Evolutionary conservation across 1,284 basidiomycete species (phyloP), one percentile per base, ranked within the genome.

Genomic region (Austroboletus rostrupii): DNA sequence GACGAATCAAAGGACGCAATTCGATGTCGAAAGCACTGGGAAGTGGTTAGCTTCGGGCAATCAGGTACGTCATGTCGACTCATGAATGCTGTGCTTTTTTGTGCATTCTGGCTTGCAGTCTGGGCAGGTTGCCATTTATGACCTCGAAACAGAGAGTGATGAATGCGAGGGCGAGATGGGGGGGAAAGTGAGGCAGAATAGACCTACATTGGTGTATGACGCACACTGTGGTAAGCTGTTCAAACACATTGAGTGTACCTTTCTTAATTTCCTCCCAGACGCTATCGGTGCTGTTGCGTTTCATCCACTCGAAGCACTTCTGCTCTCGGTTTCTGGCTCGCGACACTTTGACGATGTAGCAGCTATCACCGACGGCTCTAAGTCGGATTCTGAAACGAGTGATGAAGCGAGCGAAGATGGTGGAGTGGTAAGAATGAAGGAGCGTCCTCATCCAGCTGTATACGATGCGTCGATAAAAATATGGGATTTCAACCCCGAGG

Each of bases 1-100:
- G 43, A 88, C 88, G 17, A 94, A 95, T 62, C 92, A 95, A 67
- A 82, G 80, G 54, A 70, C 86, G 17, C 67, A 72, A 23, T 95
- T 96, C 61, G 90, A 91, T 57, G 65, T 95, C 1, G 91, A 96
- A 61, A 61, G 78, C 14, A 73, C 77, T 45, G 92, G 92, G 1
- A 74, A 71, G 39, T 86, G 80, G 72, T 60, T 96, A 21, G 77
- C 76, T 26, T 71, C 79, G 1, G 93, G 92, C 1, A 83, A 85
- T 62, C 79, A 87, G 73, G 91, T 89, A 64, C 52, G 65, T 52
- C 29, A 14, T 17, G 21, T 11, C 5, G 52, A 37, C 6, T 44
- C 23, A 32, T 45, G 8, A 23, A 16, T 29, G 35, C 11, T n/a
- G 20, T 43, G 4, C 13, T 46, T 41, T 44, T 7, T 5, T 20